Percentiles rank a stretch among this genome's conserved stretches.
Conservation (phyloP, 2,329 filamentous ascomycete species). For the Colletotrichum sp. region DNA sequence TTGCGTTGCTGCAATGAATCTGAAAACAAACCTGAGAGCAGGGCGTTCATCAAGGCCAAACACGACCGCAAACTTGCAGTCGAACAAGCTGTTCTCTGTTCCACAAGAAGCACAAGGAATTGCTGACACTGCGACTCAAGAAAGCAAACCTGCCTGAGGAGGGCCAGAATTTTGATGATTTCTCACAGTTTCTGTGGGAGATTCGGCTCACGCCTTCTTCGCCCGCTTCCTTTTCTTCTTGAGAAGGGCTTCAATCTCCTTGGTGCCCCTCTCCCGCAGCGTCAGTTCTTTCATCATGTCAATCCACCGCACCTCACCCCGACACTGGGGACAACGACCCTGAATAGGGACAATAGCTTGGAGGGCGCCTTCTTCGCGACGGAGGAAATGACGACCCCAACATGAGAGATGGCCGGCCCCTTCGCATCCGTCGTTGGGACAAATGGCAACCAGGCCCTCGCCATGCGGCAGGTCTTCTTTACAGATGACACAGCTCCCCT, state of each 20-base stretch:
- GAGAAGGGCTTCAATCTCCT: conserved; percentile 73
- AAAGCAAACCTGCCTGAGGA: not conserved
- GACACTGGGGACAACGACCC: conserved; percentile 76
- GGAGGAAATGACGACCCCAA: conserved; percentile 60
- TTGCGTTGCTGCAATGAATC: not conserved
- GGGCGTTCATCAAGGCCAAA: not conserved
- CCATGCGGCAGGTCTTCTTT: conserved; percentile 46
- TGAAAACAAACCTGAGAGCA: not conserved
- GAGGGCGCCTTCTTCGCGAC: conserved; percentile 30
- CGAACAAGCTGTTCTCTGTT: not conserved
- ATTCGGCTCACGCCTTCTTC: conserved; percentile 23
- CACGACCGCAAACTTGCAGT: not conserved
- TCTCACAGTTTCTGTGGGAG: not conserved
- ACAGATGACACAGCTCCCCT: conserved; percentile 62
- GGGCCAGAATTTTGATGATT: not conserved
- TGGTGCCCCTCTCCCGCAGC: conserved; percentile 71
- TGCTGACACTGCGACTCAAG: not conserved
- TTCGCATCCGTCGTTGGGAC: conserved; percentile 57
- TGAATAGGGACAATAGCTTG: conserved; percentile 66
- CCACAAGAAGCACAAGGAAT: not conserved
- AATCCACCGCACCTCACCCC: conserved; percentile 68
- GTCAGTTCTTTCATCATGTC: conserved; percentile 85
- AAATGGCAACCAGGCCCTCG: conserved; percentile 61
- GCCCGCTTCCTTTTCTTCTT: conserved; percentile 31
- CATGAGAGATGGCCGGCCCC: conserved; percentile 65